phyloP scores from a whole-genome alignment of 768 basidiomycete species.

The Amanita rimosa region DNA sequence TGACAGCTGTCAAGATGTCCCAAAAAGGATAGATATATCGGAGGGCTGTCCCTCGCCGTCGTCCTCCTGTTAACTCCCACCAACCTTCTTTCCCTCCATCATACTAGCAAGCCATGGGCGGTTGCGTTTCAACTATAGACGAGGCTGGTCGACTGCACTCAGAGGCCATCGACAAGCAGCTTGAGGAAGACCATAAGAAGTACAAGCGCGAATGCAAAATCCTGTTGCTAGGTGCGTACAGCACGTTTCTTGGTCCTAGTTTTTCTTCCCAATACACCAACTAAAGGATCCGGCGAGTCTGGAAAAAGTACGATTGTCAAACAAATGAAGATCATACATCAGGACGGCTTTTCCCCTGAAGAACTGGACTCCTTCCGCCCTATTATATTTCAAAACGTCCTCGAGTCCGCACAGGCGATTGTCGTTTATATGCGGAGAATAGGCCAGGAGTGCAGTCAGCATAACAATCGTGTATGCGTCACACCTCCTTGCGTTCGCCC shows the following conservation, averaged over 20 bases:
- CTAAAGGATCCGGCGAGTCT: slow-evolving; percentile 85
- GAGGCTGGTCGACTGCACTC: slow-evolving; percentile 50
- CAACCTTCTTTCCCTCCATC: background rate
- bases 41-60: slow-evolving; percentile 3
- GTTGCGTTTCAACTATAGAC: slow-evolving; percentile 52
- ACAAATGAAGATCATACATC: slow-evolving; percentile 98
- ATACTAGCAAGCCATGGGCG: slow-evolving; percentile 37
- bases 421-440: slow-evolving; percentile 82
- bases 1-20: background rate
- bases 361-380: slow-evolving; percentile 71
- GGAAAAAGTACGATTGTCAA: slow-evolving; percentile 96
- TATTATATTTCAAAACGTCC: slow-evolving; percentile 75
- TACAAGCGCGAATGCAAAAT: slow-evolving; percentile 90
- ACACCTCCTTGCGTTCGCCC: slow-evolving; percentile 1
- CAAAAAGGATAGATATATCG: slow-evolving; percentile 8
- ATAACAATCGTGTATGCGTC: slow-evolving; percentile 44
- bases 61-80: background rate
- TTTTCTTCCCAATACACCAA: background rate
- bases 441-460: slow-evolving; percentile 62
- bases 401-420: slow-evolving; percentile 83
- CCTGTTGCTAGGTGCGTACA: slow-evolving; percentile 66
- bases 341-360: slow-evolving; percentile 72
- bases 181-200: slow-evolving; percentile 77
- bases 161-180: slow-evolving; percentile 69
- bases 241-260: background rate